Evolutionary conservation across 306 rosid genomes (phyloP).

Genomic region (barrel medic (Medicago truncatula)): DNA sequence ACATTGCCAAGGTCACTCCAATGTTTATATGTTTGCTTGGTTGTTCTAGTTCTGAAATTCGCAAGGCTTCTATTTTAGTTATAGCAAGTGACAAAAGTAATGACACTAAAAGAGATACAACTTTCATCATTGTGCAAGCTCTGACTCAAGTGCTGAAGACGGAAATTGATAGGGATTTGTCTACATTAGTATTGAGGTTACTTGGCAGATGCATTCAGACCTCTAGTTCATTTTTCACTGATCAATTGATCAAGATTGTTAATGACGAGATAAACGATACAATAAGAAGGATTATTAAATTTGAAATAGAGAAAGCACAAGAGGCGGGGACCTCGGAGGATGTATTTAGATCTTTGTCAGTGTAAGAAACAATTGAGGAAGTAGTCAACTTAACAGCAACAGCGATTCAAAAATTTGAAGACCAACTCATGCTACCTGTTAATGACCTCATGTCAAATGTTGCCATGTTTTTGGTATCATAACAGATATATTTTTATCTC

Average conservation of each 20-base stretch:
- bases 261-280: slow-evolving; percentile 2
- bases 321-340: not conserved
- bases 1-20: slow-evolving; percentile 22
- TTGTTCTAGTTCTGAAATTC: not conserved
- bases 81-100: not conserved
- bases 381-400: slow-evolving; percentile 15
- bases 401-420: not conserved
- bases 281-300: not conserved
- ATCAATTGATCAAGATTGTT: not conserved
- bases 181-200: not conserved
- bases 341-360: not conserved
- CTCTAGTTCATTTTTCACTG: not conserved
- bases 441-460: slow-evolving; percentile 29
- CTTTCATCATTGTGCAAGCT: not conserved
- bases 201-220: slow-evolving; percentile 38
- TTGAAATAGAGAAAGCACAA: not conserved
- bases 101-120: not conserved
- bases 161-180: not conserved
- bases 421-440: slow-evolving; percentile 6
- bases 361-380: slow-evolving; percentile 17
- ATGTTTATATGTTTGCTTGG: slow-evolving; percentile 8
- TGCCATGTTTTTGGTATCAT: slow-evolving; percentile 20
- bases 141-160: slow-evolving; percentile 10
- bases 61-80: slow-evolving; percentile 14
- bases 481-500: not conserved